Evolutionary conservation across 768 basidiomycete species (phyloP), one percentile per base, ranked within the genome.

Genomic region (Leucogyrophana mollusca): DNA sequence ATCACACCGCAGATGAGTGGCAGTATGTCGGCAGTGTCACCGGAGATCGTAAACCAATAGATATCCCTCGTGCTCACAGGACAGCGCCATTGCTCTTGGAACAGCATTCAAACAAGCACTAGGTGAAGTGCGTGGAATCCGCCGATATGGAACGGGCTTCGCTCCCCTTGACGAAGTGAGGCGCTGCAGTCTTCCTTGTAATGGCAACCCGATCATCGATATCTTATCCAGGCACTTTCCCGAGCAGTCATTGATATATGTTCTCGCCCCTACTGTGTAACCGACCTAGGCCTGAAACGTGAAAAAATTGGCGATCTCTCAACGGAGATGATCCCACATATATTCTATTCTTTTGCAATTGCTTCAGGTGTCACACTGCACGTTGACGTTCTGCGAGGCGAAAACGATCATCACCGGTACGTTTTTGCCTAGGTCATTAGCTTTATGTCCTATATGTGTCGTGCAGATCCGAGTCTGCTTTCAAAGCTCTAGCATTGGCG

Each of bases 221-320:
- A 43, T 58, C 23, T 37, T 30, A 17, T 17, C 8, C 60, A 97
- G 95, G 92, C 96, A 1, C 80, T 99, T 39, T 91, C 94, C 1
- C 76, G 96, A 56, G 94, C 93, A 14, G 96, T 99, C 38, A 92
- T 99, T 51, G 96, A 99, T 67, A 98, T 99, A 51, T 98, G 96
- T 61, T 93, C 94, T 47, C 83, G 96, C 30, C 95, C 96, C 2
- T 96, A 87, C 72, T 99, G 96, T 66, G 85, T 94, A 43, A 88
- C 90, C 18, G 86, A 97, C 51, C 81, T 99, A 30, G 87, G 87
- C 49, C 77, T 93, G 49, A 85, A 81, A 65, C 78, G 91, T 47
- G 92, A 94, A 66, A 94, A 94, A 70, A 85, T 94, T 33, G 92
- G 91, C n/a, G 90, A 94, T 54, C 77, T 94, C 41, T 94, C 91